Evolutionary conservation across 306 rosid genomes (phyloP), one percentile per base, ranked within the genome.

Genomic region (Spatholobus suberectus): DNA sequence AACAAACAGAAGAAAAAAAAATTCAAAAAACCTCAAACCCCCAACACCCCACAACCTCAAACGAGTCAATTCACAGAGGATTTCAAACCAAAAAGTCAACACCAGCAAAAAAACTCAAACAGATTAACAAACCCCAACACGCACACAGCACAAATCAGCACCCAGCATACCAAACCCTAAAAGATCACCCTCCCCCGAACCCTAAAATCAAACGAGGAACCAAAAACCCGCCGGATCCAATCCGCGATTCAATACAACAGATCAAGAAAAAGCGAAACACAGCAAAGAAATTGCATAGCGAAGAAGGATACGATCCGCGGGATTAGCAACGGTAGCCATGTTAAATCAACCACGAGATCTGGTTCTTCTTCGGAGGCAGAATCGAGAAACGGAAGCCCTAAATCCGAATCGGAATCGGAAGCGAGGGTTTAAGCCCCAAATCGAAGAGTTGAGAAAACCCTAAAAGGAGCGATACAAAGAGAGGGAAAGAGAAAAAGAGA

Each of bases 231-330:
- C 15, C 70, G 13, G 86, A 89, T 83, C 87, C 59, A 86, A 83
- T 82, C 57, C 11, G 0, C 26, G 55, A 69, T 76, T 37, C 2
- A 3, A 3, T 12, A 43, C 3, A 71, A n/a, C 75, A 81, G 88
- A 88, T 88, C 84, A 63, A 73, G 14, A 47, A 80, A 79, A 3
- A 18, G 24, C 7, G 44, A 0, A 37, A 34, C n/a, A 37, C 6
- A 58, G 51, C 7, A 37, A 2, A 6, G 0, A 65, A 86, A 35
- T 41, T 17, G 14, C 14, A 83, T 1, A 81, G 29, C 29, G 1
- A 62, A 35, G 5, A 85, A 94, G 98, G 97, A 94, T 95, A 95
- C 98, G 98, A 89, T 95, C 98, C 5, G 93, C 90, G 27, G 98
- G 85, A 75, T 90, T 88, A 82, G 98, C 97, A 68, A 92, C 97